phyloP scores from a whole-genome alignment of 106 monocot species.

The Ottelia alismoides region DNA sequence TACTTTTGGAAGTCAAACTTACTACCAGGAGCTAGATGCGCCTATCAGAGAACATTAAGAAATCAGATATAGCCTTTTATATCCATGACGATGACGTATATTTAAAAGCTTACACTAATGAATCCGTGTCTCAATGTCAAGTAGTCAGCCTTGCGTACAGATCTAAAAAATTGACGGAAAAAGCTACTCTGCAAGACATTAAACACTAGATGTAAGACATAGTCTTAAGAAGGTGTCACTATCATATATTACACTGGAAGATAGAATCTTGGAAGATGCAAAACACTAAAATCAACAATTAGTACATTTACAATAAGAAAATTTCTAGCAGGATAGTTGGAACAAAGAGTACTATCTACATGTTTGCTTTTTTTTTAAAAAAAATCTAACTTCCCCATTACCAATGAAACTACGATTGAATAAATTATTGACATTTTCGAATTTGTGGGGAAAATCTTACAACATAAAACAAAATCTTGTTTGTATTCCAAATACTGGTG shows the following conservation, averaged over 20 bases:
- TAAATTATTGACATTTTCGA: too few species aligned
- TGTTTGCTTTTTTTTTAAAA: background rate
- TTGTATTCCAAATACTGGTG: constrained; percentile 37
- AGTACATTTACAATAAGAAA: too few species aligned
- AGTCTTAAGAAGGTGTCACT: too few species aligned
- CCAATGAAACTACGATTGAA: too few species aligned
- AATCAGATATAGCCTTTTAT: background rate
- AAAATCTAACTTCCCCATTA: too few species aligned
- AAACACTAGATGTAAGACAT: too few species aligned
- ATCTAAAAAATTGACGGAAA: constrained; percentile 73
- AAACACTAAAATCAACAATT: background rate
- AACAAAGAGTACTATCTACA: background rate
- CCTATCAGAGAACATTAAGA: constrained; percentile 17
- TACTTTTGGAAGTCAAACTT: constrained; percentile 79
- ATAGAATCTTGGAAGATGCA: background rate
- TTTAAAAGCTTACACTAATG: constrained; percentile 34
- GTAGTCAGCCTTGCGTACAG: constrained; percentile 69
- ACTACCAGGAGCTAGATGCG: constrained; percentile 48
- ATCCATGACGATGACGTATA: too few species aligned
- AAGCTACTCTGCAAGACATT: constrained; percentile 53
- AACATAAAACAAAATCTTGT: constrained; percentile 32
- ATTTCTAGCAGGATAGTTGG: too few species aligned
- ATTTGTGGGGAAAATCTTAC: constrained; percentile 32
- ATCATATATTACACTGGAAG: too few species aligned
- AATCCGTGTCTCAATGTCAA: constrained; percentile 68